Conservation (phyloP, 1,284 basidiomycete species). For the Fomitopsis pinicola region DNA sequence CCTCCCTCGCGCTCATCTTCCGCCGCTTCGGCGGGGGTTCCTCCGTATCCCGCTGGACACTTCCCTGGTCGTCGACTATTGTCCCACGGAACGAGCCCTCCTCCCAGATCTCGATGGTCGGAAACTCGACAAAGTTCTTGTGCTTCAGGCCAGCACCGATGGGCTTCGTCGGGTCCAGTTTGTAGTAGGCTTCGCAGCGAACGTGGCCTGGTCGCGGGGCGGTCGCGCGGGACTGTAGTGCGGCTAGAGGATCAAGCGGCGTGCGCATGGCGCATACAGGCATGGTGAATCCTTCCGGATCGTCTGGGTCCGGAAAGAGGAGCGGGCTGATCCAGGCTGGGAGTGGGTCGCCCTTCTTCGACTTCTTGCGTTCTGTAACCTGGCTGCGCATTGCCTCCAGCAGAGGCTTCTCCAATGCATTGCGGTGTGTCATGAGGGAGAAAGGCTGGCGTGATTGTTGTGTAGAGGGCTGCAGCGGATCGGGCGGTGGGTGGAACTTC, state of each 20-base stretch:
- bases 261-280: constrained; percentile 60
- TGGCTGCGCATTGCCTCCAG: constrained; percentile 44
- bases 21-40: constrained; percentile 44
- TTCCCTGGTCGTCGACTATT: constrained; percentile 49
- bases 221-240: constrained; percentile 19
- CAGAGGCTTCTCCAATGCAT: constrained; percentile 47
- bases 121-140: constrained; percentile 76
- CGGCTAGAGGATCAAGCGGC: constrained; percentile 31
- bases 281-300: constrained; percentile 47
- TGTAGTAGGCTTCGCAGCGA: constrained; percentile 43
- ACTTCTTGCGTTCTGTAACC: constrained; percentile 34
- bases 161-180: constrained; percentile 45
- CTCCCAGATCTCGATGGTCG: constrained; percentile 71
- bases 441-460: constrained; percentile 36
- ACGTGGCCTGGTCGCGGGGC: constrained; percentile 25
- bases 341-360: constrained; percentile 39
- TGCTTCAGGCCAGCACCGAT: constrained; percentile 49
- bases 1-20: constrained; percentile 46
- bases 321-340: constrained; percentile 54
- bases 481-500: constrained; percentile 48
- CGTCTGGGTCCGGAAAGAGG: constrained; percentile 47
- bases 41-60: constrained; percentile 31
- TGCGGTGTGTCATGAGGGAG: constrained; percentile 59
- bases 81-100: constrained; percentile 52
- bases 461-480: constrained; percentile 37